phyloP scores from a whole-genome alignment of 306 rosid genomes.

The Quillaja saponaria region DNA sequence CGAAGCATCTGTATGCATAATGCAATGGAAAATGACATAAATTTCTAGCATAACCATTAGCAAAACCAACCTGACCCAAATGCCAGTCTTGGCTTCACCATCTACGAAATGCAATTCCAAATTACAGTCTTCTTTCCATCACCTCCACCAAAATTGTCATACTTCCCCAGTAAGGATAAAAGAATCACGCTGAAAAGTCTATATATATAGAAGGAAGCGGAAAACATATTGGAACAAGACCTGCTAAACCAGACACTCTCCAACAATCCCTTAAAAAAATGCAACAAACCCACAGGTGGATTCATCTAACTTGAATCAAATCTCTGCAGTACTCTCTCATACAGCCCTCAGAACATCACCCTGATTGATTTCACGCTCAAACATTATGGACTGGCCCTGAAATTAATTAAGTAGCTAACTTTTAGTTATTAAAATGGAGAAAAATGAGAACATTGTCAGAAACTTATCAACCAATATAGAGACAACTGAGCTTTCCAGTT shows the following conservation, averaged over 20 bases:
- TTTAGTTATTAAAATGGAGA: constrained; percentile 19
- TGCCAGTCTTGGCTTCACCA: constrained; percentile 31
- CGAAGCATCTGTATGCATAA: constrained; percentile 26
- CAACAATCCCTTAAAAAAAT: constrained; percentile 18
- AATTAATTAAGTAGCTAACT: constrained; percentile 5
- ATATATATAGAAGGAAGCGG: constrained; percentile 31
- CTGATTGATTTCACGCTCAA: constrained; percentile 9
- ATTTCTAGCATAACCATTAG: constrained; percentile 32
- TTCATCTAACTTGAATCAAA: constrained; percentile 29
- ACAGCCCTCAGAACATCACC: constrained; percentile 43
- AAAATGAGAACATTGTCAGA: neutral
- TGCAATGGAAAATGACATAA: constrained; percentile 22
- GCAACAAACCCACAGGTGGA: constrained; percentile 17
- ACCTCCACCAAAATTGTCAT: constrained; percentile 45
- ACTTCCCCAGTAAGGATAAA: constrained; percentile 39
- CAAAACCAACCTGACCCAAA: constrained; percentile 51
- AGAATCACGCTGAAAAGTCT: constrained; percentile 27
- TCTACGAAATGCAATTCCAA: constrained; percentile 22
- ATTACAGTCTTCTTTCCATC: constrained; percentile 14
- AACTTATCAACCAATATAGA: too few relatives aligned
- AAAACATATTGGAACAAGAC: constrained; percentile 31
- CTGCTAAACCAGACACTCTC: constrained; percentile 29
- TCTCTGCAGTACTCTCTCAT: constrained; percentile 21
- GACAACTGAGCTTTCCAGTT: too few relatives aligned
- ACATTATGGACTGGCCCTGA: constrained; percentile 42